A percentile compares a stretch with the other conserved stretches of the same genome.
These are phyloP conservation scores for Aspergillus bertholletiae DNA, from an alignment of 495 filamentous ascomycete genomes.

Conservation along the genomic window DNA sequence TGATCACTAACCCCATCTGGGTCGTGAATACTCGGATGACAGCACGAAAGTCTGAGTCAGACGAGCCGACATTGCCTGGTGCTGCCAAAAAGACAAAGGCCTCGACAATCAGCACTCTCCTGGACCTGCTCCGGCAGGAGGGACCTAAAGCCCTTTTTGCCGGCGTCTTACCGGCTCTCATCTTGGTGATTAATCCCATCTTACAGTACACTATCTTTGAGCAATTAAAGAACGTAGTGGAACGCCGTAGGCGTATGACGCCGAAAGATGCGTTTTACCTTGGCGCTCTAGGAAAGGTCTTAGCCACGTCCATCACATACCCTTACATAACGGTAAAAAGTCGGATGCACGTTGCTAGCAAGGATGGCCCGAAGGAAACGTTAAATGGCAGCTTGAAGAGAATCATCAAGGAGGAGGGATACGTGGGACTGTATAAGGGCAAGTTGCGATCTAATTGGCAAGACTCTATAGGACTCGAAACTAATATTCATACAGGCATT, in stretches of 20 bases:
- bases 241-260: slow-evolving; percentile 65
- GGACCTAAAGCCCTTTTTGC: slow-evolving; percentile 82
- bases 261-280: slow-evolving; percentile 86
- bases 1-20: slow-evolving; percentile 98
- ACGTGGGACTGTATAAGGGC: slow-evolving; percentile 88
- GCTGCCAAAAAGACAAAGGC: slow-evolving; percentile 47
- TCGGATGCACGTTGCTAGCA: slow-evolving; percentile 84
- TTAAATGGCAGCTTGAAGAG: slow-evolving; percentile 70
- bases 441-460: slow-evolving; percentile 13
- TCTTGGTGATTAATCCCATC: slow-evolving; percentile 96
- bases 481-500: slow-evolving; percentile 58
- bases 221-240: slow-evolving; percentile 80
- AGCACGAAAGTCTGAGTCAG: slow-evolving; percentile 63
- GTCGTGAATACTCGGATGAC: slow-evolving; percentile 98
- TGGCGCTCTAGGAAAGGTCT: slow-evolving; percentile 88
- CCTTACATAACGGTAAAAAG: slow-evolving; percentile 99
- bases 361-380: slow-evolving; percentile 62
- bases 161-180: slow-evolving; percentile 86
- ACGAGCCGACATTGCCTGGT: slow-evolving; percentile 52
- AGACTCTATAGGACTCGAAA: not conserved
- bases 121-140: slow-evolving; percentile 72
- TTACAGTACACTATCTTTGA: slow-evolving; percentile 98
- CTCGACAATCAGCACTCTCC: slow-evolving; percentile 74
- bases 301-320: slow-evolving; percentile 92
- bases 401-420: slow-evolving; percentile 86